Percentiles rank a stretch among this genome's conserved stretches.
These are phyloP conservation scores for Colletotrichum phormii DNA, from an alignment of 2,329 filamentous ascomycete genomes.

Conservation along the genomic window DNA sequence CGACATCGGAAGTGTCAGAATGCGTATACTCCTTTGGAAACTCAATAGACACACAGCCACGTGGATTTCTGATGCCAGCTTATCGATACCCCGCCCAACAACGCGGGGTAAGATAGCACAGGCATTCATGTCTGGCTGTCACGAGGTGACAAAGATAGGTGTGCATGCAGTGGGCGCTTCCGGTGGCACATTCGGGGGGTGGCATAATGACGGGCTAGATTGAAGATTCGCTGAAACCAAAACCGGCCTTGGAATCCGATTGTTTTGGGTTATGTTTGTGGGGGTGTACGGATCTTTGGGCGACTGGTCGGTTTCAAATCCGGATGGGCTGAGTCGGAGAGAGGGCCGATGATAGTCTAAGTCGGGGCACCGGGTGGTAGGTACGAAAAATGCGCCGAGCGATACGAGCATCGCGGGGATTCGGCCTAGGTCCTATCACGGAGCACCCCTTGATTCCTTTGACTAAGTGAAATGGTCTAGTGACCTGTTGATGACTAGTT, in stretches of 20 bases:
- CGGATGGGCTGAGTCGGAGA: constrained; percentile 13
- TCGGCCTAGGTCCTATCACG: neutral
- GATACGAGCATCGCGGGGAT: neutral
- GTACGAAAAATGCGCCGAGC: too few relatives aligned
- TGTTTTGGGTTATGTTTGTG: neutral
- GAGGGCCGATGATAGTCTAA: constrained; percentile 5
- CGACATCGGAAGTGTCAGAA: neutral
- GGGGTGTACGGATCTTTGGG: constrained; percentile 4
- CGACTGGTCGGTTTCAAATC: constrained; percentile 21
- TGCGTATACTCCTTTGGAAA: constrained; percentile 14
- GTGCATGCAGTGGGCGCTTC: constrained; percentile 7
- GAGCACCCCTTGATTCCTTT: neutral
- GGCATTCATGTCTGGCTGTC: constrained; percentile 2
- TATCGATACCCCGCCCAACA: constrained; percentile 31
- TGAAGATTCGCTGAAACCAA: constrained; percentile 1
- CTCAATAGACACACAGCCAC: constrained; percentile 5
- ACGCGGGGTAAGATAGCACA: constrained; percentile 23
- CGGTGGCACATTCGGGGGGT: neutral
- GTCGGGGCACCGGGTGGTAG: too few relatives aligned
- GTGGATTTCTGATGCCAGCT: constrained; percentile 15
- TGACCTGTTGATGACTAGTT: neutral
- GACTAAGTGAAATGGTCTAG: too few relatives aligned
- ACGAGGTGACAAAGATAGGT: constrained; percentile 20
- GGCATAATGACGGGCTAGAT: neutral
- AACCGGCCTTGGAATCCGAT: constrained; percentile 17